phyloP scores from a whole-genome alignment of 441 rosid species.

The Raphanus hybrid region DNA sequence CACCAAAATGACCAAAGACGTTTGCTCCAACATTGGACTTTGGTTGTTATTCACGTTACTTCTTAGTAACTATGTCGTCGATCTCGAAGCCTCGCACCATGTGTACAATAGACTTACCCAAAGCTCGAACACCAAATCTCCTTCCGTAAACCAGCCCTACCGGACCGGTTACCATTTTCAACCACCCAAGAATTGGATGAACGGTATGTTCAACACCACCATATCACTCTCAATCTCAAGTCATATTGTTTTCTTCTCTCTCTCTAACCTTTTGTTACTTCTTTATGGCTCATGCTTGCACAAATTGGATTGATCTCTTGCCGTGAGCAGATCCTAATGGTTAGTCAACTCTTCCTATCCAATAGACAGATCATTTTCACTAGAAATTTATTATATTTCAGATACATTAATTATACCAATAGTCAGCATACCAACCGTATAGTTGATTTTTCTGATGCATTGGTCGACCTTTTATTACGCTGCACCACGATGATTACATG shows the following conservation, averaged over 20 bases:
- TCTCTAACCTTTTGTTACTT: slow-evolving; percentile 11
- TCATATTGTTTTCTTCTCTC: too few species aligned
- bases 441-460: slow-evolving; percentile 26
- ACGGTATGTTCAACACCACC: too few species aligned
- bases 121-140: slow-evolving; percentile 39
- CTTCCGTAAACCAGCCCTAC: slow-evolving; percentile 54
- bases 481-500: slow-evolving; percentile 27
- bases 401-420: slow-evolving; percentile 23
- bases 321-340: slow-evolving; percentile 84
- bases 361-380: slow-evolving; percentile 34
- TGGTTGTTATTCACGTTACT: slow-evolving; percentile 41
- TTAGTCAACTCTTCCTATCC: slow-evolving; percentile 45
- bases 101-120: slow-evolving; percentile 36
- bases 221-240: too few species aligned
- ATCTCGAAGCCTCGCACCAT: slow-evolving; percentile 68
- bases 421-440: slow-evolving; percentile 33
- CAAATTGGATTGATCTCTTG: slow-evolving; percentile 27
- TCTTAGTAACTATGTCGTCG: slow-evolving; percentile 42
- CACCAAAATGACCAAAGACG: slow-evolving; percentile 36
- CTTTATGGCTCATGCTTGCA: slow-evolving; percentile 31
- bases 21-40: slow-evolving; percentile 28
- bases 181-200: slow-evolving; percentile 53
- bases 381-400: not conserved
- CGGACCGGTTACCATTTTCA: slow-evolving; percentile 85
- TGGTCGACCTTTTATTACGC: slow-evolving; percentile 26